Base-by-base conservation (phyloP, 1,284 basidiomycete species). In the Leccinum griseonigrum region DNA sequence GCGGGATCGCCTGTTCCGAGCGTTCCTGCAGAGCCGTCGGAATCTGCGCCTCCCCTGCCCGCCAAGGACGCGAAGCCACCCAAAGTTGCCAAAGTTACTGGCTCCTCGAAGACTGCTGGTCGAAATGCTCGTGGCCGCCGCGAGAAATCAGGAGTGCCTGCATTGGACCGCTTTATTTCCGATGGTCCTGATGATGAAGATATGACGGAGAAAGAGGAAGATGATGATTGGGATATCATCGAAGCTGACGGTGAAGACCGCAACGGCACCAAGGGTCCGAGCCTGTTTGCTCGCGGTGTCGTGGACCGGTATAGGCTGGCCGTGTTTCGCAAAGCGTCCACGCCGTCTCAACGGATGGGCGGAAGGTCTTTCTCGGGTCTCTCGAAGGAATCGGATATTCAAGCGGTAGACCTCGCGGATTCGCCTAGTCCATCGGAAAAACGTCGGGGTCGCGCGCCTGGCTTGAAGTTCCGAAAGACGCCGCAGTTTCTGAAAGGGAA, bases 171-270 rank as follows among this genome's bases (percentile, higher is more conserved):
- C 56, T 83, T 86, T 69, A 75, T 91, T 16, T 82, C 83, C 14
- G 84, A 85, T 71, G 79, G 75, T 58, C 77, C 76, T 60, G 85
- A 87, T 59, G 85, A 84, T 43, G 81, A 70, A 13, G 77, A 77
- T 55, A 76, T 77, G 63, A 83, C 82, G 46, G 80, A 83, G 52
- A 85, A 85, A 55, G 87, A 90, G 50, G 85, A 87, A 28, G 87
- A 88, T 58, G 90, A 91, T 59, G 92, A 94, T 63, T 94, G 92
- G 92, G 92, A 94, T 81, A 85, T 94, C 63, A 83, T 94, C 61
- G 92, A 94, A 62, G 85, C 77, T 14, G 89, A 89, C 66, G 85
- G 85, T 18, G 90, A 92, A 70, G 91, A 94, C 63, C 81, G 85
- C 60, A 93, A 94, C 66, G 91, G 91, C 10, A 77, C 85, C 40